phyloP scores from a whole-genome alignment of 805 yeast genomes.

The Kuraishia hungarica region DNA sequence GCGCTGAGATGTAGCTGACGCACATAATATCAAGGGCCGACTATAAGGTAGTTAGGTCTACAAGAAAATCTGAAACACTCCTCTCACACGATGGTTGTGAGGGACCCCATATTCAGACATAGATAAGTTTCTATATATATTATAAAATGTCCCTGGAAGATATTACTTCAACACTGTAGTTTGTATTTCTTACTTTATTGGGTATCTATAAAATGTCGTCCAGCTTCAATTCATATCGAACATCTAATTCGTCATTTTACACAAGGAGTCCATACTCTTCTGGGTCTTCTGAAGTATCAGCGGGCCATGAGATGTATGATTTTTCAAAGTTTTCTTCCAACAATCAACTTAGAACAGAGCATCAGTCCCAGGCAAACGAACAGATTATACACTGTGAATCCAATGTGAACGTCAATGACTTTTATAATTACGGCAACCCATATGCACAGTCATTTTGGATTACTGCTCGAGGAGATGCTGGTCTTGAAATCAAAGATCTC shows the following conservation, averaged over 20 bases:
- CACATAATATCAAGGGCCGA: no score
- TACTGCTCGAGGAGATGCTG: slow-evolving; percentile 23
- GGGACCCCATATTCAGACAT: no score
- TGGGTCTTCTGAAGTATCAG: background rate
- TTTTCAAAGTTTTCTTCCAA: background rate
- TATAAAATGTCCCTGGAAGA: no score
- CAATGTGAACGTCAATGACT: background rate
- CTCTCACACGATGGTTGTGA: no score
- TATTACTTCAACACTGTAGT: no score
- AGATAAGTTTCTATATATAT: no score
- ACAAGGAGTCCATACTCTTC: background rate
- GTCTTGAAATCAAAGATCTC: slow-evolving; percentile 23
- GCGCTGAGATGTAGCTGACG: background rate
- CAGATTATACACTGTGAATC: background rate
- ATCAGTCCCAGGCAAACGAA: background rate
- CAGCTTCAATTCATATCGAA: background rate
- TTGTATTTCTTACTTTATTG: no score
- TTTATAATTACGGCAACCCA: slow-evolving; percentile 22
- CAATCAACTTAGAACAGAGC: background rate
- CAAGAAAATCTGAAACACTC: no score
- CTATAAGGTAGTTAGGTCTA: no score
- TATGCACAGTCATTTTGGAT: slow-evolving; percentile 36
- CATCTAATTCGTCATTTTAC: background rate
- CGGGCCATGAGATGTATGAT: background rate
- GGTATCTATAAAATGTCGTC: background rate